A percentile compares a stretch with the other conserved stretches of the same genome.
Conservation (phyloP, 108 stramenopile species). For the Cylindrotheca closterium region DNA sequence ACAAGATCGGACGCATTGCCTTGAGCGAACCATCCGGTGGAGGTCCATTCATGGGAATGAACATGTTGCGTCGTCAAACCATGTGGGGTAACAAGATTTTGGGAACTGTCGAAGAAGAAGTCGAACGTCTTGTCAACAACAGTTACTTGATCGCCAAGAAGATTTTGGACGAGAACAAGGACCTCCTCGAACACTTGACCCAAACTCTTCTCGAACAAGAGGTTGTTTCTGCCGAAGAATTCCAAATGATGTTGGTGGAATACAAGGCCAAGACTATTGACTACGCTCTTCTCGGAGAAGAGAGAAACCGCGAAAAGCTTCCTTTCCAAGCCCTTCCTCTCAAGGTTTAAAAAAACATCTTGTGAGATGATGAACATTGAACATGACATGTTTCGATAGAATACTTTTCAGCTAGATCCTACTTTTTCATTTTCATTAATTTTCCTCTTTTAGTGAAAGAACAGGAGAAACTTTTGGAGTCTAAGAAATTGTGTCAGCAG, state of each 20-base stretch:
- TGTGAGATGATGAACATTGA: too few relatives aligned
- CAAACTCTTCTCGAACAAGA: conserved; percentile 85
- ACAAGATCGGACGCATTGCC: conserved; percentile 89
- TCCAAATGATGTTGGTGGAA: conserved; percentile 89
- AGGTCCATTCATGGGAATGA: conserved; percentile 78
- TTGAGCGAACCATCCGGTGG: conserved; percentile 53
- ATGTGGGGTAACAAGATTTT: conserved; percentile 81
- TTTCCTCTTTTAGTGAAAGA: too few relatives aligned
- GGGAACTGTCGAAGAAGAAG: conserved; percentile 81
- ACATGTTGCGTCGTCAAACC: conserved; percentile 60
- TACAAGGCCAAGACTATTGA: conserved; percentile 78
- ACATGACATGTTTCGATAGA: too few relatives aligned
- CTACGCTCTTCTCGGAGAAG: conserved; percentile 72
- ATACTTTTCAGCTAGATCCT: too few relatives aligned
- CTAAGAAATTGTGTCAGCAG: too few relatives aligned
- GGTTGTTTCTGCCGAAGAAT: conserved; percentile 92
- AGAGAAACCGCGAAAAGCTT: conserved; percentile 65
- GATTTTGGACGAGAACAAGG: conserved; percentile 78
- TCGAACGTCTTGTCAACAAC: conserved; percentile 93
- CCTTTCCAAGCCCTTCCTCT: conserved; percentile 84
- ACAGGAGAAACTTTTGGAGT: too few relatives aligned
- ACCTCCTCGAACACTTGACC: conserved; percentile 84
- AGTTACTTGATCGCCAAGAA: conserved; percentile 86
- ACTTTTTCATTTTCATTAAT: too few relatives aligned
- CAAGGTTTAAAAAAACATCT: too few relatives aligned